phyloP scores from a whole-genome alignment of 148 eudicot species.

The Vaccinium corymbosum region DNA sequence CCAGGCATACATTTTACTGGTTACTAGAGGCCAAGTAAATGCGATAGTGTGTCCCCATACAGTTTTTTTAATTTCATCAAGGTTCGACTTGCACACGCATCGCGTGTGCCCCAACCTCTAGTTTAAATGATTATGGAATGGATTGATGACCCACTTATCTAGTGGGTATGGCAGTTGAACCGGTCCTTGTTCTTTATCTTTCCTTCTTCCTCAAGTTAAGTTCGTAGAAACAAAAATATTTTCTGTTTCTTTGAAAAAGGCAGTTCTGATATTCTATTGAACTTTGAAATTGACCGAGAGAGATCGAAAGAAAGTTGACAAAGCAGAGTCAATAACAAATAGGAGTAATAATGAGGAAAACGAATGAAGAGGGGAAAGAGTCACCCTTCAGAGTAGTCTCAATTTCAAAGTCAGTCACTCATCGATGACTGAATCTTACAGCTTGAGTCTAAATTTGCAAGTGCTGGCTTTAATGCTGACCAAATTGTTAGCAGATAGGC shows the following conservation, averaged over 20 bases:
- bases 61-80: no score
- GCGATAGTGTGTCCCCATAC: no score
- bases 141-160: neutral
- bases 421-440: conserved; percentile 29
- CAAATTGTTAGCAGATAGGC: conserved; percentile 47
- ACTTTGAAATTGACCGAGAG: neutral
- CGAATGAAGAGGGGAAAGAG: neutral
- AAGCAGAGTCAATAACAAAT: neutral
- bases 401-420: conserved; percentile 5
- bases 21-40: no score
- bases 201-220: neutral
- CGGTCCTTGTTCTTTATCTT: neutral
- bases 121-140: neutral
- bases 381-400: neutral
- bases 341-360: neutral
- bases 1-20: no score
- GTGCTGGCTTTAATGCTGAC: conserved; percentile 69
- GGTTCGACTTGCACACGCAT: no score
- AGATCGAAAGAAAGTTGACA: no score
- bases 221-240: neutral
- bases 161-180: neutral
- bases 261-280: neutral
- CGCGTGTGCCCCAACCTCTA: no score
- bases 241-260: neutral
- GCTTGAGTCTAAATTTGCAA: conserved; percentile 57